Evolutionary conservation across 2,329 filamentous ascomycete species (phyloP).

Genomic region (Aspergillus novofumigatus): DNA sequence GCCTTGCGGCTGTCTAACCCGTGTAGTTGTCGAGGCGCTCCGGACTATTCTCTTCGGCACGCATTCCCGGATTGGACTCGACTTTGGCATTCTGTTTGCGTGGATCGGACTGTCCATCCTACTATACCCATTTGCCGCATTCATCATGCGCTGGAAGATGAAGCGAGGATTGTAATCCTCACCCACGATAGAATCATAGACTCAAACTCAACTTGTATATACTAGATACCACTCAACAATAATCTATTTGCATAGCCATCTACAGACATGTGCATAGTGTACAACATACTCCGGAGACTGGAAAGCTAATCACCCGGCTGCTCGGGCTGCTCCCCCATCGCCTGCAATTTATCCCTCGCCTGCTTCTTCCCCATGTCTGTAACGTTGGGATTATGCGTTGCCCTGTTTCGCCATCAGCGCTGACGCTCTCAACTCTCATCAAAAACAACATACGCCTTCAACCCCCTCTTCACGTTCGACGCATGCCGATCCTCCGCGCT

Average conservation of each 20-base stretch:
- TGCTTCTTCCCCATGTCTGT: slow-evolving; percentile 7
- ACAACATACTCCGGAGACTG: neutral
- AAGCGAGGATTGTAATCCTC: slow-evolving; percentile 15
- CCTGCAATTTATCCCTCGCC: slow-evolving; percentile 8
- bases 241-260: neutral
- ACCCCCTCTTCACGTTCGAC: slow-evolving; percentile 19
- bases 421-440: neutral
- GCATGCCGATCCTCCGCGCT: slow-evolving; percentile 11
- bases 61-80: slow-evolving; percentile 54
- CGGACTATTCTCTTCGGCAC: slow-evolving; percentile 60
- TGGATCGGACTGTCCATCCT: slow-evolving; percentile 42
- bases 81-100: slow-evolving; percentile 58
- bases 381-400: slow-evolving; percentile 17
- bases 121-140: slow-evolving; percentile 26
- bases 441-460: slow-evolving; percentile 20
- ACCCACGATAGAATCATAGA: too few relatives aligned
- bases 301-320: slow-evolving; percentile 6
- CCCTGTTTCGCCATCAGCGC: slow-evolving; percentile 10
- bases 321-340: slow-evolving; percentile 11
- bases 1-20: neutral
- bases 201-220: neutral
- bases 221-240: neutral
- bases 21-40: slow-evolving; percentile 53
- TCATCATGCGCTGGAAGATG: slow-evolving; percentile 32
- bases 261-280: neutral